A percentile compares a stretch with the other conserved stretches of the same genome.
These are phyloP conservation scores for Eimeria praecox DNA, from an alignment of 169 alveolate genomes.

Conservation along the genomic window DNA sequence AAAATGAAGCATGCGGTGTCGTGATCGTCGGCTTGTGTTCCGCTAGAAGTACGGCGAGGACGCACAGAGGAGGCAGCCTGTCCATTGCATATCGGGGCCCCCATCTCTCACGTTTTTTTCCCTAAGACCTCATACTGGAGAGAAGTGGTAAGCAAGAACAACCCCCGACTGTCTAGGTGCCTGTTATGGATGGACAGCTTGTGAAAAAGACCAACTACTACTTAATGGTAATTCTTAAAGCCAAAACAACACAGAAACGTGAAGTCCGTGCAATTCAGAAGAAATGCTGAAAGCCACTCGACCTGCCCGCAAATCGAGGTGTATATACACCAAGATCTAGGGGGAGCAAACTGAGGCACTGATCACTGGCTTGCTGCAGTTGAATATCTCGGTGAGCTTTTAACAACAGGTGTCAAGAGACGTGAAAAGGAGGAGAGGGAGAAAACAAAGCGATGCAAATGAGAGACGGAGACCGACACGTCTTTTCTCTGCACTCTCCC, in stretches of 20 bases:
- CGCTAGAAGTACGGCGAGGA: conserved; percentile 30
- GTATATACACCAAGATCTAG: neutral
- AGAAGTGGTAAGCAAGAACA: neutral
- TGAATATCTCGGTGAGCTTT: neutral
- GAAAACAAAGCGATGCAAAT: neutral
- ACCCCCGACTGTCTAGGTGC: conserved; percentile 33
- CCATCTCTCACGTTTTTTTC: conserved; percentile 17
- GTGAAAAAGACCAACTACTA: neutral
- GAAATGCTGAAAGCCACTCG: conserved; percentile 27
- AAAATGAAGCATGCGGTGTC: neutral
- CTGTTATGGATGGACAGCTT: neutral
- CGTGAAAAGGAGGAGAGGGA: neutral
- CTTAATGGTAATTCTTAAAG: neutral
- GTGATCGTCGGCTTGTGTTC: neutral
- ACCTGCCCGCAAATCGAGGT: conserved; percentile 29
- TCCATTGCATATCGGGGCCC: conserved; percentile 49
- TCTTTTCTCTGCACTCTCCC: neutral
- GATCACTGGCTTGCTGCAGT: neutral
- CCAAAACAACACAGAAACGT: neutral
- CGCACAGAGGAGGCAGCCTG: conserved; percentile 43
- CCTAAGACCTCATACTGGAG: conserved; percentile 39
- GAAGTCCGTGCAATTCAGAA: conserved; percentile 1
- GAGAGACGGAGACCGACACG: conserved; percentile 34
- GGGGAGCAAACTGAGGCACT: neutral
- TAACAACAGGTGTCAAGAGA: neutral